Evolutionary conservation across 805 yeast genomes (phyloP).

Genomic region (Torulaspora microellipsoides): DNA sequence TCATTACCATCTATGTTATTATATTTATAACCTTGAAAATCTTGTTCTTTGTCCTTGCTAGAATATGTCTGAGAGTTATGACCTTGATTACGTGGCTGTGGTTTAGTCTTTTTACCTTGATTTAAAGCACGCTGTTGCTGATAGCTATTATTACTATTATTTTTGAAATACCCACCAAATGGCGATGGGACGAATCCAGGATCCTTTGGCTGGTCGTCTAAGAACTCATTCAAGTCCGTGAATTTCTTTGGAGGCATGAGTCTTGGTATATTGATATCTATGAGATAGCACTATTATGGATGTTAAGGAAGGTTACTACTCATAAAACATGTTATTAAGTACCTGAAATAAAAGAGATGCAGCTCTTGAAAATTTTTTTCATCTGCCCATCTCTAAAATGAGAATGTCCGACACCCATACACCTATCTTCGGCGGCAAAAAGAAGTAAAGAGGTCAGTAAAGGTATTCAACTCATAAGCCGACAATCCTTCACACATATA

Average conservation of each 20-base stretch:
- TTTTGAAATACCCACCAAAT: slow-evolving; percentile 34
- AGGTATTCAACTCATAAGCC: too few species aligned
- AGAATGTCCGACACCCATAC: too few species aligned
- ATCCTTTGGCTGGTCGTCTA: slow-evolving; percentile 30
- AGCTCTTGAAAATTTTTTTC: too few species aligned
- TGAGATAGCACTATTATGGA: too few species aligned
- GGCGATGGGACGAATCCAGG: slow-evolving; percentile 31
- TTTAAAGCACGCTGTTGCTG: slow-evolving; percentile 26
- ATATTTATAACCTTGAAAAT: slow-evolving; percentile 11
- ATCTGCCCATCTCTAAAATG: too few species aligned
- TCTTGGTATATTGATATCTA: neutral
- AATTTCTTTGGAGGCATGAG: slow-evolving; percentile 35
- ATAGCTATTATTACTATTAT: slow-evolving; percentile 15
- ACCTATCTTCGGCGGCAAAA: too few species aligned
- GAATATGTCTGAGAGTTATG: slow-evolving; percentile 8
- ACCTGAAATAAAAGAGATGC: too few species aligned
- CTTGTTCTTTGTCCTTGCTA: slow-evolving; percentile 2
- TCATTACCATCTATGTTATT: slow-evolving; percentile 19
- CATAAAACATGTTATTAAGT: too few species aligned
- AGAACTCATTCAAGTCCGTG: slow-evolving; percentile 26
- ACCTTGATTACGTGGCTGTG: slow-evolving; percentile 6
- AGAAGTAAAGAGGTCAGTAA: too few species aligned
- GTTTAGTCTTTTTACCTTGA: slow-evolving; percentile 14
- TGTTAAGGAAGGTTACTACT: too few species aligned
- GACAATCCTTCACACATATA: too few species aligned